A percentile compares a stretch with the other conserved stretches of the same genome.
These are phyloP conservation scores for Orbilia javanica DNA, from an alignment of 2,329 filamentous ascomycete species.

Conservation along the genomic window DNA sequence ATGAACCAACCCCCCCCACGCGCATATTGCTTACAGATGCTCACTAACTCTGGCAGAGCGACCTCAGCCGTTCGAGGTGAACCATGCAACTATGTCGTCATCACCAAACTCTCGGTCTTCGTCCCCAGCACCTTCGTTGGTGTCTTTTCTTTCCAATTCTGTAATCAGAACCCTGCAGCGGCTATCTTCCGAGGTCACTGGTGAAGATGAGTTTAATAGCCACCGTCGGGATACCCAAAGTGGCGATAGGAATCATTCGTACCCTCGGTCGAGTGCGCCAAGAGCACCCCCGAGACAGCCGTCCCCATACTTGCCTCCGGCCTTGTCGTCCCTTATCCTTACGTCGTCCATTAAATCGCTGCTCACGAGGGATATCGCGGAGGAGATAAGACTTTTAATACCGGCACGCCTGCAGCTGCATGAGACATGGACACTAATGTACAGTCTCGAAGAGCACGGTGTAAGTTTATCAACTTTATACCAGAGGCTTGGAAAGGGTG, in stretches of 20 bases:
- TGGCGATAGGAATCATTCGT: conserved; percentile 19
- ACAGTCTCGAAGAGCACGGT: conserved; percentile 92
- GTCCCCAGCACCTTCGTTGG: conserved; percentile 53
- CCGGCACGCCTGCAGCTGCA: conserved; percentile 87
- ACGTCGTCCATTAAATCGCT: conserved; percentile 65
- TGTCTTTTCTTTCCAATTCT: conserved; percentile 53
- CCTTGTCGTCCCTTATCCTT: conserved; percentile 38
- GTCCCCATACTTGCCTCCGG: conserved; percentile 50
- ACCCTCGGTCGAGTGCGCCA: neutral
- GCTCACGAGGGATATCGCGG: conserved; percentile 79
- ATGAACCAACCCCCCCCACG: neutral
- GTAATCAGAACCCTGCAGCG: conserved; percentile 54
- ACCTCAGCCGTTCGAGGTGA: conserved; percentile 7
- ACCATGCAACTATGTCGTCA: conserved; percentile 57
- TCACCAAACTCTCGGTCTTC: conserved; percentile 52
- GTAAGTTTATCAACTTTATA: conserved; percentile 89
- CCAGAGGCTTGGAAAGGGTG: conserved; percentile 78
- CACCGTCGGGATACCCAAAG: conserved; percentile 47
- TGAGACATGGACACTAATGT: conserved; percentile 86
- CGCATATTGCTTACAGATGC: neutral
- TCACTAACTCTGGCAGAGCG: neutral
- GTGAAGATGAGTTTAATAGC: conserved; percentile 53
- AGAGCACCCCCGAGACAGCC: conserved; percentile 44
- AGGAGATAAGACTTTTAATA: conserved; percentile 90
- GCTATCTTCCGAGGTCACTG: conserved; percentile 52